Base-by-base conservation (phyloP, 2,329 filamentous ascomycete genomes). In the Pestalotiopsis sp. region DNA sequence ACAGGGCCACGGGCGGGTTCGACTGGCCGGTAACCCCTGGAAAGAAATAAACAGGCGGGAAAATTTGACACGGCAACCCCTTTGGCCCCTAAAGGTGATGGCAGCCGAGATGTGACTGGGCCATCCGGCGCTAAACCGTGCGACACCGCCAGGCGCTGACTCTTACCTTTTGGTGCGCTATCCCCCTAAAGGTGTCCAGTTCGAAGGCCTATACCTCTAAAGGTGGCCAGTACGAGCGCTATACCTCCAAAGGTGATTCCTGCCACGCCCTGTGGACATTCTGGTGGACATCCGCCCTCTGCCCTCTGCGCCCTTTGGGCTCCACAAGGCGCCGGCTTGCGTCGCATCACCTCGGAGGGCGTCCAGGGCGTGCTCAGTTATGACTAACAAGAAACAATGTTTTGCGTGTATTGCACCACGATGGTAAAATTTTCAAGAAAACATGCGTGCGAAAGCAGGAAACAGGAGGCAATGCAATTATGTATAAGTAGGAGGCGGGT, bases 291-390 rank as follows among this genome's bases (percentile, higher is more conserved):
- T 52, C 5, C 20, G 57, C 57, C 23, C 23, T 59, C 57, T n/a
- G 23, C 13, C 31, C 31, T 59, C 23, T 59, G 25, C 60, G 25
- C 31, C 38, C 62, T 36, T 64, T 64, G 31, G 36, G 62, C 23
- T 39, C 62, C 62, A 64, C 62, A 52, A 52, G 62, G 62, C 62
- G 62, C 49, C 62, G 62, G 62, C 62, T 64, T 64, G 62, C 62
- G n/a, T 64, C 62, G 62, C 62, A 23, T 64, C 38, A 52, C 25
- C 14, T 39, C 23, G 38, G 38, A 64, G 62, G 38, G 62, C 62
- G 62, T 39, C 38, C 62, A 64, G 62, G 38, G 62, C 62, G 62
- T 39, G 62, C 23, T 23, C 20, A 64, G 13, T 39, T 20, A 64
- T 64, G 38, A 64, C 62, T 64, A 64, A 64, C 62, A 62, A 36